These are phyloP conservation scores for Saccharomycopsis sp. DNA, from an alignment of 805 yeast species.

Conservation along the genomic window DNA sequence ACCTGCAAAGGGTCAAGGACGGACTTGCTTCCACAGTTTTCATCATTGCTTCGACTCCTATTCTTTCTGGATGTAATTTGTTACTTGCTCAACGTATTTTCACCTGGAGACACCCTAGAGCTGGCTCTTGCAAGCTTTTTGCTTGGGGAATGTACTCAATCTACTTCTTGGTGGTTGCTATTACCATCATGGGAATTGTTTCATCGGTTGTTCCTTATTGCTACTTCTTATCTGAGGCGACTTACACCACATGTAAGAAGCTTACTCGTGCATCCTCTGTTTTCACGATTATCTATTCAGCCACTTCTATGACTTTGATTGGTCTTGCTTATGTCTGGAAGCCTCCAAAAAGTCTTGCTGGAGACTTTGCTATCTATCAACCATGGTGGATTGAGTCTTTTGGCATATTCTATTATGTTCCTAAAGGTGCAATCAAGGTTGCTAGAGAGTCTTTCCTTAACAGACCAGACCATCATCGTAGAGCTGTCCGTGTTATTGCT, in stretches of 20 bases:
- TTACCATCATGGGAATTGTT: conserved; percentile 62
- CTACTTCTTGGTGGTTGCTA: conserved; percentile 48
- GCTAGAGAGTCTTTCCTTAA: conserved; percentile 43
- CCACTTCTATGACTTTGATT: conserved; percentile 45
- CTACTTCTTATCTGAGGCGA: conserved; percentile 42
- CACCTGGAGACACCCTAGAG: conserved; percentile 72
- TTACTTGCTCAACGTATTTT: conserved; percentile 66
- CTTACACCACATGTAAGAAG: conserved; percentile 45
- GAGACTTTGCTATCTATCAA: conserved; percentile 48
- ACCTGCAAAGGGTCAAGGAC: conserved; percentile 36
- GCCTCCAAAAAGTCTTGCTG: conserved; percentile 45
- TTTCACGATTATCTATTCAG: conserved; percentile 44
- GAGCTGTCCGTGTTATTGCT: conserved; percentile 53
- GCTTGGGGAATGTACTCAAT: conserved; percentile 43
- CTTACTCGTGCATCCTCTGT: conserved; percentile 48
- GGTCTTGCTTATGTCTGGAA: conserved; percentile 46
- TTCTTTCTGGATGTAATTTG: conserved; percentile 52
- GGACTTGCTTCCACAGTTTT: conserved; percentile 57
- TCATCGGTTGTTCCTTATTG: conserved; percentile 56
- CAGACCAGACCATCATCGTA: conserved; percentile 34
- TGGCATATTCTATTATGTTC: conserved; percentile 50
- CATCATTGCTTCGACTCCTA: conserved; percentile 49
- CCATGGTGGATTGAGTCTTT: conserved; percentile 78
- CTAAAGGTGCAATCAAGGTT: conserved; percentile 41
- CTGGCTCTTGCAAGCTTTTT: conserved; percentile 48